Evolutionary conservation across 306 rosid genomes (phyloP), one percentile per base, ranked within the genome.

Genomic region (Ziziphus jujuba): DNA sequence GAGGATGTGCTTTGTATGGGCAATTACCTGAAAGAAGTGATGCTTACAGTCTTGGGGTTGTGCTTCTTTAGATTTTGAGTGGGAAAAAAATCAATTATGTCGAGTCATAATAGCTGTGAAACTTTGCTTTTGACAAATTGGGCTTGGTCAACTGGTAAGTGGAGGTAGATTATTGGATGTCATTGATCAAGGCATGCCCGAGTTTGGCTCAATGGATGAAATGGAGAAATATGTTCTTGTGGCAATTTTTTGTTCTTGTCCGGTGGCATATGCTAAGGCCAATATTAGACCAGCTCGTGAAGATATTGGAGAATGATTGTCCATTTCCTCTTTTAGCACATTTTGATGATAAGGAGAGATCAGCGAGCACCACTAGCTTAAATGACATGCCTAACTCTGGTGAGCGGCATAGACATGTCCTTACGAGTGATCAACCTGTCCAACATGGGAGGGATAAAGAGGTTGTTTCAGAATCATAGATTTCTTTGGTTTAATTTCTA

Each of bases 261-360:
- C 81, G 4, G 48, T 33, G 43, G 48, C 59, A 14, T 50, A 66
- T 54, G 77, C 73, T 4, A 60, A n/a, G 77, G 81, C 77, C 73
- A 13, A 65, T 73, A 53, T 71, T 66, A 77, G 81, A 77, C 12
- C 81, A 77, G 24, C 24, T 71, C 53, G 77, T 71, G 20, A 71
- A 77, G 54, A 54, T 71, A 7, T 17, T 77, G 55, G 77, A 77
- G 20, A 77, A 45, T 64, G 38, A 53, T 40, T 10, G 17, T 31
- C 57, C 72, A 24, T 66, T 49, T 43, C 43, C 69, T 59, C 69
- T 66, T 51, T 44, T 66, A 7, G 47, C 49, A 25, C 56, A 38
- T 4, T 5, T 3, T 17, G 63, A 40, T 59, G 17, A 53, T 35
- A 44, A 36, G 6, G 36, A 65, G 40, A 23, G 40, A 49, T 17